Evolutionary conservation across 768 basidiomycete species (phyloP), one percentile per base, ranked within the genome.

Genomic region (Agaricus subrufescens): DNA sequence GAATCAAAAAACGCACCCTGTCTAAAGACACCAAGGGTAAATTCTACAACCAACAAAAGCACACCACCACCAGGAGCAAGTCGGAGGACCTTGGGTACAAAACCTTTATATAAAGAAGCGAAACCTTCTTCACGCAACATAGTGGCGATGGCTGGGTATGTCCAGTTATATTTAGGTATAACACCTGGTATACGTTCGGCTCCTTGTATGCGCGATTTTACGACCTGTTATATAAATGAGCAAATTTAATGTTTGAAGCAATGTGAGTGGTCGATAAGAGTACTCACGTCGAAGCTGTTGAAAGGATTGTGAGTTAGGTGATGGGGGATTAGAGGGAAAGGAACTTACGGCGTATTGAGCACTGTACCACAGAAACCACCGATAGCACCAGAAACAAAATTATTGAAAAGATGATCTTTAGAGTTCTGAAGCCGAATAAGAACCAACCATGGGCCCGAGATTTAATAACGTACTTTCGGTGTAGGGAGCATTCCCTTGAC

Each of bases 61-160:
- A 99, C 87, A 68, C 96, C 96, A 50, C 96, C 96, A 44, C 96
- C 96, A 0, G 96, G 96, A 11, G 95, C 96, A 26, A 99, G 80
- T 61, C 96, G 83, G 43, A 98, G 80, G 3, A 97, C 94, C 70
- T 99, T 99, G 29, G 96, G 96, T 14, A 90, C 77, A 70, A 98
- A 99, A 34, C 96, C 94, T 68, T 95, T 95, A 80, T 96, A 97
- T 38, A 97, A 75, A 3, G 94, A 93, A 3, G 73, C 82, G 2
- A 86, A 66, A 27, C 94, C 94, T 69, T 97, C 94, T 74, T 95
- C 93, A 26, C 89, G 83, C 60, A 87, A 82, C 61, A 95, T 92
- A 4, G 84, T 87, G 19, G 81, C 71, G 9, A 95, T 75, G 58
- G 91, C 89, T 14, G 95, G 94, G 74, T 95, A 94, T 52, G 95